Base-by-base conservation (phyloP, 1,139 yeast genomes). In the Suhomyces anneliseae region DNA sequence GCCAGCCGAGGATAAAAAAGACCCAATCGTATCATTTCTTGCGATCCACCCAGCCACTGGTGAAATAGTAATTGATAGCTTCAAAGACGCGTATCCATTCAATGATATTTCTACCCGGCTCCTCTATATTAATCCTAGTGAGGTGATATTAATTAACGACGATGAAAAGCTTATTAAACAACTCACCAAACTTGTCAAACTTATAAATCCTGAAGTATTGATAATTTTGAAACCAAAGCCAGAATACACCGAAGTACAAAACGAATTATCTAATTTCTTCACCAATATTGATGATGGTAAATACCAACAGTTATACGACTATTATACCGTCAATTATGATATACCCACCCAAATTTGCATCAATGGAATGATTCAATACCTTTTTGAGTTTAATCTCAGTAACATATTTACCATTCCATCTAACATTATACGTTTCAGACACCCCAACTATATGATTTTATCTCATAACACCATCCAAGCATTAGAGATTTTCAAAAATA, bases 11-110 rank as follows among this genome's bases (percentile, higher is more conserved):
- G 19, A 11, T 6, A 27, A 19, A 8, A 15, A 29, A 14, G 40
- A 42, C 8, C n/a, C 8, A 6, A 10, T 19, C 9, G 60, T 75
- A 47, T 73, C 80, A 0, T 48, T 89, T 1, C 79, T 90, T 9
- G 90, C 95, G 0, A 83, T 87, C 0, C 87, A 87, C 52, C 84
- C 93, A 0, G 71, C 83, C 3, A 85, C 93, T 1, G 97, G 97
- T 0, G 90, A 87, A 44, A 77, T 90, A 6, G 64, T 88, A 0
- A 80, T 80, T 53, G 98, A 93, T 61, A 65, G 68, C 7, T 90
- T 93, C 59, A 61, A 61, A 3, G 93, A 86, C 57, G 72, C 74
- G 31, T 65, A 70, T 3, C 64, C 81, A 27, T 70, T 83, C 26
- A 77, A 72, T 37, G 85, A 85, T 53, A 65, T 92, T 33, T 92